Conservation (phyloP, 169 alveolate genomes). For the Plasmodium ovale region DNA sequence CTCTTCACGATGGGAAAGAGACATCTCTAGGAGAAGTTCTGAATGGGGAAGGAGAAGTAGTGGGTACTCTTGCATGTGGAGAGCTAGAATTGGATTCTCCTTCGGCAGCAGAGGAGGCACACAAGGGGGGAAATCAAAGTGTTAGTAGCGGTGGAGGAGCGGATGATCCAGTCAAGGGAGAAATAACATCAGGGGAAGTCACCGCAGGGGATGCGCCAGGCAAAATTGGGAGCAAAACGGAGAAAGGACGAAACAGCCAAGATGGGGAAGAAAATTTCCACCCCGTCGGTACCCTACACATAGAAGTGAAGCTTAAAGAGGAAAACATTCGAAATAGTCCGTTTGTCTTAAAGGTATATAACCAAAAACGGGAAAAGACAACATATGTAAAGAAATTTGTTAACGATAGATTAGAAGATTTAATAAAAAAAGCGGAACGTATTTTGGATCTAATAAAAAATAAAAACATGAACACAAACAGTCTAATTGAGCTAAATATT, state of each 20-base stretch:
- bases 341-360: conserved; percentile 46
- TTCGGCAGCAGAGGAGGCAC: not conserved
- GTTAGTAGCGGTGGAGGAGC: not conserved
- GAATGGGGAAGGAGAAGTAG: no score
- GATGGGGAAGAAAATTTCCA: not conserved
- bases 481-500: conserved; percentile 35
- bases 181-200: no score
- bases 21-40: not conserved
- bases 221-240: not conserved
- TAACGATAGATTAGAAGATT: conserved; percentile 51
- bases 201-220: no score
- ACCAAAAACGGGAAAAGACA: conserved; percentile 16
- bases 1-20: conserved; percentile 8
- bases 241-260: not conserved
- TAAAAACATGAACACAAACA: conserved; percentile 48
- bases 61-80: no score
- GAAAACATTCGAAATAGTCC: conserved; percentile 67
- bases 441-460: conserved; percentile 44
- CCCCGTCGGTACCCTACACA: conserved; percentile 20
- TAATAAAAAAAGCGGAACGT: conserved; percentile 45
- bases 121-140: not conserved
- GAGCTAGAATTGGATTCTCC: not conserved
- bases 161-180: not conserved
- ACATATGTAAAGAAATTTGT: conserved; percentile 40
- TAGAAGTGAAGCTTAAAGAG: conserved; percentile 44